phyloP scores from a whole-genome alignment of 495 filamentous ascomycete species.

The Xanthoparmelia taractica region DNA sequence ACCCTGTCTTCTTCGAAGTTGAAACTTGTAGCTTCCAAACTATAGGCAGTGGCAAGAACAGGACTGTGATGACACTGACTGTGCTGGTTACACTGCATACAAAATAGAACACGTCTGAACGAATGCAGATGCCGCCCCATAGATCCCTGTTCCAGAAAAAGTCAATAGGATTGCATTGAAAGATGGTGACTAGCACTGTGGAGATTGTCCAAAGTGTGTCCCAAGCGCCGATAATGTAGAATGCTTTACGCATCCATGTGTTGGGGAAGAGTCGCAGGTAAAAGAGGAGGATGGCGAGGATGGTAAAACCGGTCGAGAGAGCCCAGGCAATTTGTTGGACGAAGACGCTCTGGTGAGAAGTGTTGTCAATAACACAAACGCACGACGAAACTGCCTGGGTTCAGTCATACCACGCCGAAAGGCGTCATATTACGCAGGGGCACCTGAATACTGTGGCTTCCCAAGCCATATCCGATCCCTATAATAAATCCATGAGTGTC shows the following conservation, averaged over 20 bases:
- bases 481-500: not conserved
- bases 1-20: conserved; percentile 1
- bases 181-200: conserved; percentile 6
- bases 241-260: conserved; percentile 3
- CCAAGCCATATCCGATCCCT: not conserved
- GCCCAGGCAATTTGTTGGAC: conserved; percentile 8
- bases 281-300: conserved; percentile 16
- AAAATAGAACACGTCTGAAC: conserved; percentile 9
- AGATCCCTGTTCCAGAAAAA: conserved; percentile 6
- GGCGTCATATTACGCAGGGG: not conserved
- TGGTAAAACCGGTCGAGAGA: conserved; percentile 1
- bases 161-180: conserved; percentile 14
- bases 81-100: conserved; percentile 3
- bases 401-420: not conserved
- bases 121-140: conserved; percentile 10
- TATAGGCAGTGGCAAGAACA: conserved; percentile 11
- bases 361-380: not conserved
- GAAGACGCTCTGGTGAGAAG: not conserved
- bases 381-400: not conserved
- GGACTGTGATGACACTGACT: not conserved
- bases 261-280: conserved; percentile 16
- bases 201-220: conserved; percentile 3
- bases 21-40: conserved; percentile 15
- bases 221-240: not conserved
- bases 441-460: not conserved